Evolutionary conservation across 768 basidiomycete species (phyloP).

Genomic region (Russula foetens): DNA sequence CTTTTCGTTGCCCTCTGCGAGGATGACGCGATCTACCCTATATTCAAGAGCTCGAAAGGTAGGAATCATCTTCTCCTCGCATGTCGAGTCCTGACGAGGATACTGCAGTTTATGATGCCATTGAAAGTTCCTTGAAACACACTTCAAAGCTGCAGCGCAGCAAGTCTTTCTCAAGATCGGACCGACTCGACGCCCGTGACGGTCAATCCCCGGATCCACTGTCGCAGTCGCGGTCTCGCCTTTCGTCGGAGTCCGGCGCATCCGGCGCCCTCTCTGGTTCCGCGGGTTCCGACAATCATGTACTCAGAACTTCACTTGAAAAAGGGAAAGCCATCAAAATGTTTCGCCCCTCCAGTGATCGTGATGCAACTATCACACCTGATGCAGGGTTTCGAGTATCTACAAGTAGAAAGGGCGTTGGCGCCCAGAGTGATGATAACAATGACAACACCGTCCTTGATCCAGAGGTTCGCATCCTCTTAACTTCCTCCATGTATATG

Average conservation of each 20-base stretch:
- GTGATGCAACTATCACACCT: constrained; percentile 17
- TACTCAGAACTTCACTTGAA: constrained; percentile 47
- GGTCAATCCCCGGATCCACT: constrained; percentile 16
- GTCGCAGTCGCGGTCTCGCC: constrained; percentile 25
- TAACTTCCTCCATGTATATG: constrained; percentile 1
- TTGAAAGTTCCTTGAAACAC: constrained; percentile 21
- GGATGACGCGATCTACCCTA: constrained; percentile 76
- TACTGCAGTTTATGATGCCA: constrained; percentile 34
- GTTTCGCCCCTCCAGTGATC: constrained; percentile 41
- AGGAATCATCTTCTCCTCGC: constrained; percentile 19
- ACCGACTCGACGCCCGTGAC: constrained; percentile 9
- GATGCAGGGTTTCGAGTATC: constrained; percentile 26
- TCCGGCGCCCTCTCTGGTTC: constrained; percentile 21
- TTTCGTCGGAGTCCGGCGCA: constrained; percentile 35
- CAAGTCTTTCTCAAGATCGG: constrained; percentile 10
- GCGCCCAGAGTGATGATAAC: constrained; percentile 4
- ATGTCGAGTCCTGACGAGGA: neutral
- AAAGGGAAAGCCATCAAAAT: constrained; percentile 55
- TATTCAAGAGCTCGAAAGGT: constrained; percentile 87
- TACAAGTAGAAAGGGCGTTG: neutral
- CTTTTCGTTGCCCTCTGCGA: constrained; percentile 85
- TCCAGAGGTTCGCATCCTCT: constrained; percentile 20
- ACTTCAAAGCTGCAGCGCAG: constrained; percentile 8
- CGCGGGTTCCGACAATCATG: constrained; percentile 23
- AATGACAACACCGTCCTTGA: constrained; percentile 10